Evolutionary conservation across 1,284 basidiomycete genomes (phyloP).

Genomic region (Austroboletus novae-zelandiae): DNA sequence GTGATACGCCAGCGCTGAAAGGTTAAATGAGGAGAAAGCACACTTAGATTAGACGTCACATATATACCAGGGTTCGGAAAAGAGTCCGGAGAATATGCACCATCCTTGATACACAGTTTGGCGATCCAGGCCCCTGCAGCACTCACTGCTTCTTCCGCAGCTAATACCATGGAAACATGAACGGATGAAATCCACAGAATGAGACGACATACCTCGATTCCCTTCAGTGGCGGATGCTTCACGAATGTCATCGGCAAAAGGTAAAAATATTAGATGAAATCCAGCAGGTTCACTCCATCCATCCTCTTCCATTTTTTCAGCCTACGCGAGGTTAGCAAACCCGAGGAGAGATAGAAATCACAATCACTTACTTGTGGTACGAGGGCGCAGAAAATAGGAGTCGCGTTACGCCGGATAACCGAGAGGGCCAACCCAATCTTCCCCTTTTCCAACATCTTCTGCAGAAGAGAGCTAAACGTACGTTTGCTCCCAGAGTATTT

Average conservation of each 20-base stretch:
- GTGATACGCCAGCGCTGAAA: constrained; percentile 74
- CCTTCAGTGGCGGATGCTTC: constrained; percentile 61
- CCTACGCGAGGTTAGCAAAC: constrained; percentile 38
- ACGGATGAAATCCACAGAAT: not conserved
- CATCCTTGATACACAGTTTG: constrained; percentile 76
- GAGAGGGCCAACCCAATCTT: constrained; percentile 81
- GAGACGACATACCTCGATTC: constrained; percentile 46
- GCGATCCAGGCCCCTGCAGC: constrained; percentile 75
- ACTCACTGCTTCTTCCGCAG: constrained; percentile 66
- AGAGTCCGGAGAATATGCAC: constrained; percentile 81
- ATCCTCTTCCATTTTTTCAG: constrained; percentile 68
- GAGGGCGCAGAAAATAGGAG: constrained; percentile 82
- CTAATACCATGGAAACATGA: constrained; percentile 36
- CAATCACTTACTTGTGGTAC: constrained; percentile 73
- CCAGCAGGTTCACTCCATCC: constrained; percentile 86
- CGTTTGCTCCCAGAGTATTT: constrained; percentile 87
- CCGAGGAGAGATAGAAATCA: not conserved
- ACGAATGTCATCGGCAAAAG: constrained; percentile 94
- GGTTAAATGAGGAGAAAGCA: not conserved
- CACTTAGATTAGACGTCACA: not conserved
- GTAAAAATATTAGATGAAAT: constrained; percentile 88
- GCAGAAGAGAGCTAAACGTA: constrained; percentile 85
- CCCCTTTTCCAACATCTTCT: constrained; percentile 78
- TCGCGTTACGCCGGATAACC: constrained; percentile 68
- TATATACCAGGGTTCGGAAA: constrained; percentile 88